Percentiles rank a stretch among this genome's conserved stretches.
Evolutionary conservation across 768 basidiomycete genomes (phyloP).

Genomic region (Rubroboletus satanas): DNA sequence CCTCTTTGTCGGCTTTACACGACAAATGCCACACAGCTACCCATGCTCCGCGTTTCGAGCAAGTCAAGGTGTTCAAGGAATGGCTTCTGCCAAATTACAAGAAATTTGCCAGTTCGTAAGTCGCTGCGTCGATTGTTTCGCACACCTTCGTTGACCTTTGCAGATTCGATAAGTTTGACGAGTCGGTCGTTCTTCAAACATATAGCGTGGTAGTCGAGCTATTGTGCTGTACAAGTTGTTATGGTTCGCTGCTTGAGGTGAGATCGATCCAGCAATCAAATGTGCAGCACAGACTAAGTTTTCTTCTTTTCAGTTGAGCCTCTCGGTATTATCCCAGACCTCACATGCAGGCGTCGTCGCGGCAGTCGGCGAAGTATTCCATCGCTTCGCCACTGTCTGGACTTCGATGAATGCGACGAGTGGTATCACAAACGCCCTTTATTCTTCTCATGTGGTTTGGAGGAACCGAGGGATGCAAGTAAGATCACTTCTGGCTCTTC

Average conservation of each 20-base stretch:
- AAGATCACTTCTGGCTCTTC: slow-evolving; percentile 56
- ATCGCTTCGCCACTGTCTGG: slow-evolving; percentile 71
- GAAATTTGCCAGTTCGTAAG: slow-evolving; percentile 50
- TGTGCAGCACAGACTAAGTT: slow-evolving; percentile 5
- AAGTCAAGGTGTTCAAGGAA: slow-evolving; percentile 61
- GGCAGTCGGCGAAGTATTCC: slow-evolving; percentile 67
- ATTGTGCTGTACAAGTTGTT: slow-evolving; percentile 60
- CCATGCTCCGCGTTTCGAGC: slow-evolving; percentile 65
- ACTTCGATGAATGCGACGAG: slow-evolving; percentile 65
- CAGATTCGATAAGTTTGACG: slow-evolving; percentile 31
- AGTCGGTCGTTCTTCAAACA: slow-evolving; percentile 42
- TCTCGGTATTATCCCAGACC: slow-evolving; percentile 51
- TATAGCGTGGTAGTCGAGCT: slow-evolving; percentile 59
- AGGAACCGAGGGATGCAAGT: slow-evolving; percentile 63
- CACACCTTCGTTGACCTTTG: neutral
- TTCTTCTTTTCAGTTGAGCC: slow-evolving; percentile 41
- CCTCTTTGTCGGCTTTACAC: slow-evolving; percentile 39
- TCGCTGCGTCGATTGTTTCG: neutral
- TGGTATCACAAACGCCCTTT: slow-evolving; percentile 55
- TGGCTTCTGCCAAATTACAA: slow-evolving; percentile 75
- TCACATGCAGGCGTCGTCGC: slow-evolving; percentile 50
- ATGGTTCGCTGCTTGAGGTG: slow-evolving; percentile 68
- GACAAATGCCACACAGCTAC: slow-evolving; percentile 45
- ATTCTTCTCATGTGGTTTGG: slow-evolving; percentile 59
- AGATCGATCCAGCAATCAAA: slow-evolving; percentile 7